Base-by-base conservation (phyloP, 1,139 yeast genomes). In the Blastobotrys petasosporus region DNA sequence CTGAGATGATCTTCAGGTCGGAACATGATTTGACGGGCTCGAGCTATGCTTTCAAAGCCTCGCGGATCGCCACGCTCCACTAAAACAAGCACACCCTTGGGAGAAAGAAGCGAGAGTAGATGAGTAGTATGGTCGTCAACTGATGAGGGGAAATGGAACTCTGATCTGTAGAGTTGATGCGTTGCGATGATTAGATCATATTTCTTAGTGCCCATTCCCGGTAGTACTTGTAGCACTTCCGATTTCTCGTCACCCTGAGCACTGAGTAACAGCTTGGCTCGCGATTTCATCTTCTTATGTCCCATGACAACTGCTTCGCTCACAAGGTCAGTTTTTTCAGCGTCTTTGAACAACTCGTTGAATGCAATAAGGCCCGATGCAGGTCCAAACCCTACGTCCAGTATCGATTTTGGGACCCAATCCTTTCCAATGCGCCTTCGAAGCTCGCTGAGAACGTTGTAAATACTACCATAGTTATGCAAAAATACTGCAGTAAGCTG, bases 381-480 rank as follows among this genome's bases (percentile, higher is more conserved):
- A 0, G 98, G 97, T 0, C 98, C 98, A 60, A 76, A 81, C 0
- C 97, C 94, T 6, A 87, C 77, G 57, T 87, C 95, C 47, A 92
- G 70, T 0, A 92, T 76, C 12, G 76, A 69, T 30, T 73, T 61
- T 0, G 97, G 97, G 31, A 66, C 65, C 66, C 88, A 86, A 0
- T 66, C 71, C 1, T 61, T 61, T 0, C 75, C 75, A 42, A 61
- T 51, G 43, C 94, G 69, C 42, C 76, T 75, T 53, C 77, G 73
- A 34, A 88, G 67, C 57, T 92, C 97, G 30, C 65, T 62, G 39
- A 92, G 65, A 0, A 82, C 87, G 53, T 82, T 86, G 50, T 72
- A 72, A 2, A 80, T 67, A 32, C 88, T 77, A 1, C 90, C 85
- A 61, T 86, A 92, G 60, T 87, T 85, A 57, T 86, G 96, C 9